Evolutionary conservation across 179 eudicot species (phyloP).

Genomic region (Beta corolliflora): DNA sequence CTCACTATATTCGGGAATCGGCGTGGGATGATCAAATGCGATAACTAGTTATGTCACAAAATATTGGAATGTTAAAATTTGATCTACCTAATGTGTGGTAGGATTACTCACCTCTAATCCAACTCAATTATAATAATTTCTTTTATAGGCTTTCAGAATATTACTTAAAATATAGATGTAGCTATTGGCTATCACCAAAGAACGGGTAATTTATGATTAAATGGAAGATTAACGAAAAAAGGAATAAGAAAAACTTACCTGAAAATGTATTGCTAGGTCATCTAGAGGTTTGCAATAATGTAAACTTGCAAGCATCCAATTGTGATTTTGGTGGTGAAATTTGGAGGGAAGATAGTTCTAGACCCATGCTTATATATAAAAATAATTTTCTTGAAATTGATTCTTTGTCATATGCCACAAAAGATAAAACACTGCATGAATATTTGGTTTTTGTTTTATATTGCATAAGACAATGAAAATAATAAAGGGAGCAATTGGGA

Average conservation of each 20-base stretch:
- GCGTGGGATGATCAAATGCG: too few species aligned
- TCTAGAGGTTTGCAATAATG: background rate
- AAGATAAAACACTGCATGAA: background rate
- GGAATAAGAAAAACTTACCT: background rate
- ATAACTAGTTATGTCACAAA: too few species aligned
- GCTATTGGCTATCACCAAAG: too few species aligned
- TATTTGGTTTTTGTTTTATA: conserved; percentile 4
- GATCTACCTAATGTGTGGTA: too few species aligned
- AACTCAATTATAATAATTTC: too few species aligned
- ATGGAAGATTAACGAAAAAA: background rate
- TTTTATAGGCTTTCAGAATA: too few species aligned
- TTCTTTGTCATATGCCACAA: background rate
- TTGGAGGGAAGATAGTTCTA: background rate
- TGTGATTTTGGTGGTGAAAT: background rate
- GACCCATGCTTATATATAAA: background rate
- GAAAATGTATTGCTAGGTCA: background rate
- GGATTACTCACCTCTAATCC: too few species aligned
- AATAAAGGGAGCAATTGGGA: background rate
- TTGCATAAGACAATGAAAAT: background rate
- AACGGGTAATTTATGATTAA: background rate
- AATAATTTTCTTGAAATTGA: background rate
- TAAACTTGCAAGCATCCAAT: conserved; percentile 7
- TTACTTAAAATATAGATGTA: too few species aligned
- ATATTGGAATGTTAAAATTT: too few species aligned
- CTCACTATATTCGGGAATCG: too few species aligned